Base-by-base conservation (phyloP, 208 protist genomes). In the Trypanosomatidae sp. region DNA sequence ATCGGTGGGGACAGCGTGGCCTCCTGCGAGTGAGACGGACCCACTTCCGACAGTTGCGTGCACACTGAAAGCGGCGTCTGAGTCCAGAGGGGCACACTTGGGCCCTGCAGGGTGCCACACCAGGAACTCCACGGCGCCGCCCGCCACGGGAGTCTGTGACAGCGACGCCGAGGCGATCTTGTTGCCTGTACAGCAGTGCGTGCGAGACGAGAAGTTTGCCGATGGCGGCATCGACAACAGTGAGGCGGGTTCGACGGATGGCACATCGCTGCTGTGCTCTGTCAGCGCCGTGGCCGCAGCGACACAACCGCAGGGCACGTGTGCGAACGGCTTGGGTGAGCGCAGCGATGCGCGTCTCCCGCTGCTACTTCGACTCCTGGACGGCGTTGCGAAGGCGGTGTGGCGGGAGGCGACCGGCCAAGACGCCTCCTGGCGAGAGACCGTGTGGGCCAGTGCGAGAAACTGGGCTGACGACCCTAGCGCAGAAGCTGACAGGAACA, bases 391-490 rank as follows among this genome's bases (percentile, higher is more conserved):
- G 19, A 49, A 19, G 22, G 47, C 46, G 19, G 12, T 28, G 66
- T 56, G 17, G 49, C 30, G 30, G 13, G 17, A 22, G 3, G 66
- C 33, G 25, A 69, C 22, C 17, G 41, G 28, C 44, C 25, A 25
- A 41, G 19, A 53, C 12, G 44, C 6, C 28, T 25, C 25, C 64
- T 19, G 41, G 13, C 44, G 41, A 10, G n/a, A 28, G 30, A 6
- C 10, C 64, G 3, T 25, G 25, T 39, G 19, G 10, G 44, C 44
- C 64, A 62, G 67, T 4, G 67, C 36, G 9, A 79, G 52, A 47
- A 79, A 74, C 67, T 69, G 69, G 30, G 62, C 71, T 10, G 75
- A 74, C 9, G 75, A 59, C 75, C 52, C 60, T 33, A 71, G 44
- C 6, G 75, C 69, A 12, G 75, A 62, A 22, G 68, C 22, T 22